phyloP scores from a whole-genome alignment of 257 asterid species.

The Pogostemon cablin region DNA sequence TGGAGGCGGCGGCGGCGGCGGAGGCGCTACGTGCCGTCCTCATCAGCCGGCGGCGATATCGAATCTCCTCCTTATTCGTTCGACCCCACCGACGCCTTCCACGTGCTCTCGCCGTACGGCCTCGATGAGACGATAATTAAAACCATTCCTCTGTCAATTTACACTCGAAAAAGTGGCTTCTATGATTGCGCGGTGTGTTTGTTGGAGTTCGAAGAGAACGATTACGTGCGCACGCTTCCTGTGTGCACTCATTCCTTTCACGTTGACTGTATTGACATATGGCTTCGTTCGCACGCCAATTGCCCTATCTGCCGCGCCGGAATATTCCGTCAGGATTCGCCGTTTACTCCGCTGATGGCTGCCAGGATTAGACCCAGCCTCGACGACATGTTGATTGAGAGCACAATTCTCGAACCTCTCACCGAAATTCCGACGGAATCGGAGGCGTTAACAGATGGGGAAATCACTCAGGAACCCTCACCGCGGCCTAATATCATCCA shows the following conservation, averaged over 20 bases:
- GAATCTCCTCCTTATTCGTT: conserved; percentile 79
- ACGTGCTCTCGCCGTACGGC: conserved; percentile 83
- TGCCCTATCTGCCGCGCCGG: conserved; percentile 96
- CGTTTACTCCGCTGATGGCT: conserved; percentile 89
- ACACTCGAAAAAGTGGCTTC: conserved; percentile 58
- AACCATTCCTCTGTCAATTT: conserved; percentile 77
- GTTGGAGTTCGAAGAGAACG: conserved; percentile 77
- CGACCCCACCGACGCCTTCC: conserved; percentile 63
- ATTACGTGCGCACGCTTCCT: conserved; percentile 88
- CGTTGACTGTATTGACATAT: conserved; percentile 91
- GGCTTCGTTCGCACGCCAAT: conserved; percentile 95
- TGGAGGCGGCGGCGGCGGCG: conserved; percentile 85
- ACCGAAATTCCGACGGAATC: conserved; percentile 55
- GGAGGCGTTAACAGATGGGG: conserved; percentile 42
- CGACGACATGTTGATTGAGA: conserved; percentile 69
- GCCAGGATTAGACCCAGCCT: conserved; percentile 84
- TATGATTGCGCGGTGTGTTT: conserved; percentile 90
- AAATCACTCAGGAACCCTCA: conserved; percentile 60
- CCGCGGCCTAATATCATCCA: conserved; percentile 49
- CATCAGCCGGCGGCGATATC: conserved; percentile 76
- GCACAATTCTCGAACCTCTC: conserved; percentile 59
- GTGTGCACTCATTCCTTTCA: conserved; percentile 83
- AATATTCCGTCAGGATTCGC: conserved; percentile 73
- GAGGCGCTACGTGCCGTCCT: conserved; percentile 66
- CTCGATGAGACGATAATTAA: conserved; percentile 85